phyloP scores from a whole-genome alignment of 441 rosid genomes.

The Populus hybrid region DNA sequence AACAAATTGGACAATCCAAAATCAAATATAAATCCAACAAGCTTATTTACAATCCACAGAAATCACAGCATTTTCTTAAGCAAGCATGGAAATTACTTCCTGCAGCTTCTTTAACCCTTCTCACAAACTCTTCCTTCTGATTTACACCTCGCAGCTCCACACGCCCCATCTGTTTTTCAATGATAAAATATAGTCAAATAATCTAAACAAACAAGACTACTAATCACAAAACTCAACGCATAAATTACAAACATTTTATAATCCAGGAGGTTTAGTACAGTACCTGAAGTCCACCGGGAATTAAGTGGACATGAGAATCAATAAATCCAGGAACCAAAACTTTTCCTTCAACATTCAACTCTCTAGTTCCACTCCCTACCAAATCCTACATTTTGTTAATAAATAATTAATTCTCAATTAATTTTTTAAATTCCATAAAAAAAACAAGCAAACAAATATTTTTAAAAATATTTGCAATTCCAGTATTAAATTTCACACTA shows the following conservation, averaged over 20 bases:
- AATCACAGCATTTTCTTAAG: neutral
- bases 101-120: slow-evolving; percentile 68
- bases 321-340: slow-evolving; percentile 84
- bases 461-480: neutral
- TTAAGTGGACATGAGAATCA: slow-evolving; percentile 87
- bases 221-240: neutral
- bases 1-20: neutral
- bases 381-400: slow-evolving; percentile 41
- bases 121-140: slow-evolving; percentile 64
- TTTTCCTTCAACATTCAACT: slow-evolving; percentile 70
- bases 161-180: slow-evolving; percentile 50
- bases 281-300: slow-evolving; percentile 79
- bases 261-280: neutral
- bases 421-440: neutral
- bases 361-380: slow-evolving; percentile 49
- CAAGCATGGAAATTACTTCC: slow-evolving; percentile 45
- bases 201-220: neutral
- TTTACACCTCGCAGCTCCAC: slow-evolving; percentile 60
- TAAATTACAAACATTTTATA: neutral
- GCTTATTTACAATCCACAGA: slow-evolving; percentile 7
- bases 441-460: neutral
- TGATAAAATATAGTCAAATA: slow-evolving; percentile 13
- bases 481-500: neutral
- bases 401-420: neutral
- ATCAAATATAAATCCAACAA: neutral